phyloP scores from a whole-genome alignment of 1,139 yeast species.

The Saccharomyces hybrid region DNA sequence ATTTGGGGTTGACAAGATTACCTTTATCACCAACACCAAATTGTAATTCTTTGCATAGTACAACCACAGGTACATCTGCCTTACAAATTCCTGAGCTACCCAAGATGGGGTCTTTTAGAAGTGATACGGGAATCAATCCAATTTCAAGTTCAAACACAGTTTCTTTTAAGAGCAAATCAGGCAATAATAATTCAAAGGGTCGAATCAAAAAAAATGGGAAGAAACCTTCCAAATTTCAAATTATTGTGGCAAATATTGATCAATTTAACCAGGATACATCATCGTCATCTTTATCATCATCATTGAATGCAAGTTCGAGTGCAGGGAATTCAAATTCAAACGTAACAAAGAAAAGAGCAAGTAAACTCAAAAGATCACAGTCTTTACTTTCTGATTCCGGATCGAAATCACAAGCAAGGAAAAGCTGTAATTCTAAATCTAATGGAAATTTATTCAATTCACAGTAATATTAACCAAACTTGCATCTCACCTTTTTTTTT shows the following conservation, averaged over 20 bases:
- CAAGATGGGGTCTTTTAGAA: conserved; percentile 32
- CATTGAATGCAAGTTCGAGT: not conserved
- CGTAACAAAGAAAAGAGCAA: not conserved
- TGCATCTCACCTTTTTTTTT: not conserved
- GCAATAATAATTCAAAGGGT: conserved; percentile 1
- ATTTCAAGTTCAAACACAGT: conserved; percentile 6
- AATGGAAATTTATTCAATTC: not conserved
- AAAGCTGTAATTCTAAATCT: conserved; percentile 2
- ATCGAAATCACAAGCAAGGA: conserved; percentile 2
- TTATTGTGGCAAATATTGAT: conserved; percentile 30
- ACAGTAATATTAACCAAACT: not conserved
- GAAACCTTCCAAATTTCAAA: conserved; percentile 30
- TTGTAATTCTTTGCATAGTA: conserved; percentile 5
- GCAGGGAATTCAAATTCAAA: not conserved
- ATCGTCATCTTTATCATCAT: not conserved
- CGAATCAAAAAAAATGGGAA: conserved; percentile 18
- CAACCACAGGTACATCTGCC: conserved; percentile 2
- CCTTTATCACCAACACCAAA: conserved; percentile 31
- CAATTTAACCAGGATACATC: conserved; percentile 18
- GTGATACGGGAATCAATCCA: conserved; percentile 15
- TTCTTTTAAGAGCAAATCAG: not conserved
- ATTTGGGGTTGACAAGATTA: conserved; percentile 8
- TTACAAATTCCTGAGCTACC: conserved; percentile 29
- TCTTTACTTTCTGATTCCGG: conserved; percentile 6
- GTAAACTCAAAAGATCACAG: conserved; percentile 10